Evolutionary conservation across 2,329 filamentous ascomycete genomes (phyloP), one percentile per base, ranked within the genome.

Genomic region (Coniella lustricola): DNA sequence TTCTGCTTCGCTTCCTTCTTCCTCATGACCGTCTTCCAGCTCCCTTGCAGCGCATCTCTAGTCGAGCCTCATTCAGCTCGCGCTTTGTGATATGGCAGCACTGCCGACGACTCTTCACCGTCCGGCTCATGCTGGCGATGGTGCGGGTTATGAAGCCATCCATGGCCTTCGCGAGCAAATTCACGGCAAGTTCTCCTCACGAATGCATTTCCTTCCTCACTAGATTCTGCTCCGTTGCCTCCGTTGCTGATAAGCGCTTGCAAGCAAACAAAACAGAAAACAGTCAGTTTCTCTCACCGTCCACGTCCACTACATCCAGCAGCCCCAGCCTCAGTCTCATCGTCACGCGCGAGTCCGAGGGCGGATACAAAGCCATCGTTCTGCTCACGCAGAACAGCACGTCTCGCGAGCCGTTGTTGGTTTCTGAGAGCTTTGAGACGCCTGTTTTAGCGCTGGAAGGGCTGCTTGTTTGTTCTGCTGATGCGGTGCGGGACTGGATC

Each of bases 381-480:
- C 29, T 59, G 18, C 40, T 50, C 34, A 53, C 58, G 31, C 41
- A 55, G 49, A 57, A 58, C 39, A 54, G 54, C 25, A 5, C 25
- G 5, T 62, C 62, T 12, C 55, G 56, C 21, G 59, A 55, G 16
- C 51, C 66, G 13, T 54, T 71, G 9, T 12, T 53, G 14, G 44
- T 44, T 10, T 62, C 62, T n/a, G 65, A 62, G 17, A 54, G 61
- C 2, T 64, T 57, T 7, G 39, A 50, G 14, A 60, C 62, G 14
- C 49, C 61, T 7, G 48, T 60, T 18, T 60, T 60, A 3, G 68
- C 67, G 9, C 55, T 71, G 5, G 61, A 65, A 44, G 50, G 59
- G 14, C 64, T 72, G n/a, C 64, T 69, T 50, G 50, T 55, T 39
- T 65, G 62, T 51, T 67, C 67, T 9, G 67, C 67, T n/a, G 63